These are phyloP conservation scores for Fusarium graminum DNA, from an alignment of 2,329 filamentous ascomycete species.

Conservation along the genomic window DNA sequence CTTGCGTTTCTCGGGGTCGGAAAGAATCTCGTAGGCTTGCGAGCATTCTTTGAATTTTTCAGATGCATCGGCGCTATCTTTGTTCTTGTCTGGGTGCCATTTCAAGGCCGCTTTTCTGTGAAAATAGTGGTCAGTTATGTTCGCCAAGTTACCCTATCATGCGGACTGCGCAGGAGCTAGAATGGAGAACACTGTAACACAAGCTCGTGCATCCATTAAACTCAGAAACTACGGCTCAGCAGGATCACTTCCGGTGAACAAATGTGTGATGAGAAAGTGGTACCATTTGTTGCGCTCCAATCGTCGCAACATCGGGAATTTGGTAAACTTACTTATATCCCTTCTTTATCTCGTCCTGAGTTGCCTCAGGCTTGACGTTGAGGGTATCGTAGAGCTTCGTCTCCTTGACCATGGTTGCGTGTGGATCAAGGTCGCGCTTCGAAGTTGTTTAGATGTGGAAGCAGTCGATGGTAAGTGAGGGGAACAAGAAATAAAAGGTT, in stretches of 20 bases:
- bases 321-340: constrained; percentile 78
- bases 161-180: not conserved
- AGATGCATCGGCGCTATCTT: constrained; percentile 83
- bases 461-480: constrained; percentile 23
- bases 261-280: not conserved
- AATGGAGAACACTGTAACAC: not conserved
- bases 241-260: not conserved
- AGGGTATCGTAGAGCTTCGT: constrained; percentile 95
- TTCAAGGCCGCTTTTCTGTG: constrained; percentile 86
- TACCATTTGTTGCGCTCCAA: constrained; percentile 3
- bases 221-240: not conserved
- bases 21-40: constrained; percentile 97
- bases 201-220: constrained; percentile 9
- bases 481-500: constrained; percentile 22
- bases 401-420: constrained; percentile 85
- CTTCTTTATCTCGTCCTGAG: constrained; percentile 97
- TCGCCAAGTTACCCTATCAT: constrained; percentile 7
- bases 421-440: constrained; percentile 25
- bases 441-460: constrained; percentile 11
- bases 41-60: constrained; percentile 99
- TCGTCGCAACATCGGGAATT: constrained; percentile 7
- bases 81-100: constrained; percentile 98
- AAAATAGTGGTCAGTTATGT: constrained; percentile 53
- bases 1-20: constrained; percentile 96
- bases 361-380: constrained; percentile 80